These are phyloP conservation scores for Solanum hybrid DNA, from an alignment of 305 asterid genomes.

Conservation along the genomic window DNA sequence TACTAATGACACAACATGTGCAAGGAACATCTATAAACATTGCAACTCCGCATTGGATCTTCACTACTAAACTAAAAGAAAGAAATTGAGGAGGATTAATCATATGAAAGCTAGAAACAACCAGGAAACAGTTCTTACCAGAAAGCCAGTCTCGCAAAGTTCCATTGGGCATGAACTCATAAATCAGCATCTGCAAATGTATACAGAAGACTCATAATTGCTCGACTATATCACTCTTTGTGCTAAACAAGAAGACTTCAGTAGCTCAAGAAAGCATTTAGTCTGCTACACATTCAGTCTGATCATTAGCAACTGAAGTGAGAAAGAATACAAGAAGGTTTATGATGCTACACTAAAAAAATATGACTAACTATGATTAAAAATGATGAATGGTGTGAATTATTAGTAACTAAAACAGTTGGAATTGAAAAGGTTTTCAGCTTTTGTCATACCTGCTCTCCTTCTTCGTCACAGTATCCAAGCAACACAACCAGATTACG, in stretches of 20 bases:
- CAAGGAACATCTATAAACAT: neutral
- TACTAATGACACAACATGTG: neutral
- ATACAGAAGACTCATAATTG: conserved; percentile 7
- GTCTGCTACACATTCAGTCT: neutral
- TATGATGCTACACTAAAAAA: neutral
- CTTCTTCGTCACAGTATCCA: conserved; percentile 37
- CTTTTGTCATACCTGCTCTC: conserved; percentile 28
- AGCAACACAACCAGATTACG: conserved; percentile 37
- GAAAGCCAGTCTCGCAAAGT: conserved; percentile 43
- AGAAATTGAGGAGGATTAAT: neutral
- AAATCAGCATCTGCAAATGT: conserved; percentile 35
- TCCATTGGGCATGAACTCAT: conserved; percentile 45
- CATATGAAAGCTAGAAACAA: neutral
- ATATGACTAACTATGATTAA: neutral
- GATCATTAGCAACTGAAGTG: neutral
- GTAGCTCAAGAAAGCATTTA: neutral
- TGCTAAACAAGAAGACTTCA: neutral
- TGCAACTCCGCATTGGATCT: neutral
- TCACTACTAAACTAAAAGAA: neutral
- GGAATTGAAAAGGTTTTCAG: neutral
- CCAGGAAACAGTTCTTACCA: conserved; percentile 16
- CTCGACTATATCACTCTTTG: neutral
- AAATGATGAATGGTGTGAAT: neutral
- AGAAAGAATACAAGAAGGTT: neutral
- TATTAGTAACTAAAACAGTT: neutral